Base-by-base conservation (phyloP, 805 yeast genomes). In the Scheffersomyces spartinae region DNA sequence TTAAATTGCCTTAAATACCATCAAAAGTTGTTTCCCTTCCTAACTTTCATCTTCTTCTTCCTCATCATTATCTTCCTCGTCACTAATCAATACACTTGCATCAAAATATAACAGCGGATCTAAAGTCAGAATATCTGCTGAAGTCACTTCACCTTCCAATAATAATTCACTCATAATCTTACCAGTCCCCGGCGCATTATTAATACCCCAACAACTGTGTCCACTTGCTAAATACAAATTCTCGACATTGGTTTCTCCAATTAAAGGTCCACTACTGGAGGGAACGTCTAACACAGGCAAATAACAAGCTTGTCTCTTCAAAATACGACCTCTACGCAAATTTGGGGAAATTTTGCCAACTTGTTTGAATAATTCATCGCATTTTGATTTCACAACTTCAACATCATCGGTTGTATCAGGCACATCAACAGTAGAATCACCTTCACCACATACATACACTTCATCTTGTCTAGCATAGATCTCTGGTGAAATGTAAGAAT, bases 181-280 rank as follows among this genome's bases (percentile, higher is more conserved):
- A n/a, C 98, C 98, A 0, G 96, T 86, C 4, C 81, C 96, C 1
- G 96, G 96, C 0, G 95, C 95, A 51, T 91, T 88, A 55, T 88
- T 91, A 35, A 88, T 91, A 13, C 98, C 98, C 98, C 98, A 88
- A 55, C 97, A 91, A 9, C 95, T 80, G 52, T 88, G 98, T 0
- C 97, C 98, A 9, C 88, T 71, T 2, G 95, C 95, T 29, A 88
- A 50, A 40, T 60, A 80, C 33, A 88, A 57, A 32, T 76, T 74
- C 13, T 68, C 71, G 6, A 86, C 93, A 42, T 85, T 85, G 0
- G 97, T 88, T 40, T 82, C 88, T 23, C 98, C 98, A 39, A 88
- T 76, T 27, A 91, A 60, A 0, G 98, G 98, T 5, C 98, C 98
- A 2, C 88, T 72, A 20, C 83, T 71, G 4, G 93, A 79, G 1